Evolutionary conservation across 2,329 filamentous ascomycete genomes (phyloP).

Genomic region (Grosmannia penicillata): DNA sequence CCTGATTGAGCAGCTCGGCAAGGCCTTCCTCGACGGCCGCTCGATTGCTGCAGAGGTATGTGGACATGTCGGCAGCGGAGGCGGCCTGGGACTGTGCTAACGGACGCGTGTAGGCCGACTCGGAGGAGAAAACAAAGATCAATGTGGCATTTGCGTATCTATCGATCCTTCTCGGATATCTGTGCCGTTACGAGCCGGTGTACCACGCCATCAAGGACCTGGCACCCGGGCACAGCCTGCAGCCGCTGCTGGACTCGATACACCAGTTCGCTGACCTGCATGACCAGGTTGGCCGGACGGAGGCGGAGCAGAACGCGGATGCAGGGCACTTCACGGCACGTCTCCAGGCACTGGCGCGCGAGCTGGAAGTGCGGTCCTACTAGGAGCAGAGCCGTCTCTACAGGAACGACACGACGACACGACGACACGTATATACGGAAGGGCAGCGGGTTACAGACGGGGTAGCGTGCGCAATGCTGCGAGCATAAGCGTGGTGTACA

Average conservation of each 20-base stretch:
- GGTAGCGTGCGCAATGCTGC: too few species aligned
- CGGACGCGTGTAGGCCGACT: slow-evolving; percentile 38
- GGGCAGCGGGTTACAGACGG: too few species aligned
- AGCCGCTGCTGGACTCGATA: slow-evolving; percentile 34
- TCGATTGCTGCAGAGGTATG: slow-evolving; percentile 54
- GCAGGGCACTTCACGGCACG: slow-evolving; percentile 19
- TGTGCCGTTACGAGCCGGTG: slow-evolving; percentile 44
- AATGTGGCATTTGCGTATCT: slow-evolving; percentile 82
- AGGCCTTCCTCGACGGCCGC: slow-evolving; percentile 53
- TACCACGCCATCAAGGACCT: slow-evolving; percentile 26
- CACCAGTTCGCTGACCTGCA: slow-evolving; percentile 39
- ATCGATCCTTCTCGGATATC: slow-evolving; percentile 67
- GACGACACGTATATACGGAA: neutral
- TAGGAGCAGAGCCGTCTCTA: neutral
- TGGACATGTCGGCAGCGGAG: slow-evolving; percentile 3
- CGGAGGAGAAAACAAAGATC: slow-evolving; percentile 58
- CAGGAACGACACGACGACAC: neutral
- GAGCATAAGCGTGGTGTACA: too few species aligned
- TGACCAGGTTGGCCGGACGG: slow-evolving; percentile 29
- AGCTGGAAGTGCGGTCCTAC: slow-evolving; percentile 16
- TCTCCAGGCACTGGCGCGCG: slow-evolving; percentile 24
- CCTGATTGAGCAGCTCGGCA: slow-evolving; percentile 36
- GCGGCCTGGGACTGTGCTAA: too few species aligned
- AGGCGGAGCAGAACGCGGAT: slow-evolving; percentile 18
- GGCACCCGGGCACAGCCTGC: slow-evolving; percentile 27